Conservation (phyloP, 179 eudicot species). For the Beta lomatogona region DNA sequence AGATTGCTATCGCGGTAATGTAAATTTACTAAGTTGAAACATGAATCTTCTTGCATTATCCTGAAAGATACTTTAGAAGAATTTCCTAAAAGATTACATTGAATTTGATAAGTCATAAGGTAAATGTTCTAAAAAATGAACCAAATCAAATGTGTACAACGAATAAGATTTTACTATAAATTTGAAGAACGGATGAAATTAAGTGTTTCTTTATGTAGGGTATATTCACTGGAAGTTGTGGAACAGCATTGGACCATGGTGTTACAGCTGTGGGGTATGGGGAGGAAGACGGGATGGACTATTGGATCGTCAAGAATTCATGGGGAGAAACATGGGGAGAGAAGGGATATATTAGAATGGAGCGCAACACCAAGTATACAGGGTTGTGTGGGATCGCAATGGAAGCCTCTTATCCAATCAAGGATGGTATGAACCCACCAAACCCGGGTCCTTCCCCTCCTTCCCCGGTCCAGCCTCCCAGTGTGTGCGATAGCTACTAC, state of each 20-base stretch:
- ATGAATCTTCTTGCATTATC: no score
- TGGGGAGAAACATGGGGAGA: constrained; percentile 88
- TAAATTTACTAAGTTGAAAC: no score
- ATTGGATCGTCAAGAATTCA: constrained; percentile 89
- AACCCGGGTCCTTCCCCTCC: constrained; percentile 87
- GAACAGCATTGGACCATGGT: constrained; percentile 69
- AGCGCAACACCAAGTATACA: constrained; percentile 45
- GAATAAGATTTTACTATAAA: no score
- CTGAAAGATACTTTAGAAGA: no score
- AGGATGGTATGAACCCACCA: constrained; percentile 47
- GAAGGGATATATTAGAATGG: constrained; percentile 67
- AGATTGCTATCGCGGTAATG: background rate
- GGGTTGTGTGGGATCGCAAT: constrained; percentile 85
- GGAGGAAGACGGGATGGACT: constrained; percentile 52
- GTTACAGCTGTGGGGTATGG: constrained; percentile 87
- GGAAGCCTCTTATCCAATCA: constrained; percentile 74
- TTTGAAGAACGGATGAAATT: no score
- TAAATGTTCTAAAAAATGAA: no score
- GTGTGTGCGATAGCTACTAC: constrained; percentile 57
- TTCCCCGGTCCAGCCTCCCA: constrained; percentile 43
- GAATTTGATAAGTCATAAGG: no score
- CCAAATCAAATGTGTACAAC: no score
- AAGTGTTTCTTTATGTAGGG: constrained; percentile 43
- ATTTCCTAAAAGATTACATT: no score
- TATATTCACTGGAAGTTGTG: constrained; percentile 66